Percentiles rank a stretch among this genome's conserved stretches.
Evolutionary conservation across 768 basidiomycete genomes (phyloP).

Genomic region (Trametes cinnabarina): DNA sequence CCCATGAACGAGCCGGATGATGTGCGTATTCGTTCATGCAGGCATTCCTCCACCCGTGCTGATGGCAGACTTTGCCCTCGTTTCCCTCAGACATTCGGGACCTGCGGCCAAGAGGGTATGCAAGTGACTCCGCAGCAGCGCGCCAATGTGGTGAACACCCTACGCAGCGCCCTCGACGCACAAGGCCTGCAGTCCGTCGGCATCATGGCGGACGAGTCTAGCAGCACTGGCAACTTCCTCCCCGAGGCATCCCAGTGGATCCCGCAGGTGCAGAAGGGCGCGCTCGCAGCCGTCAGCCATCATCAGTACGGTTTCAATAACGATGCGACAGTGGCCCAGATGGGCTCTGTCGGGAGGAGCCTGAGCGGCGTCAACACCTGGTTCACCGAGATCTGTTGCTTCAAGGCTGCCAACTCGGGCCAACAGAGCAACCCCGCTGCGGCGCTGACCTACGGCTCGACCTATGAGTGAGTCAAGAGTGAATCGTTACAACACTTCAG

Average conservation of each 20-base stretch:
- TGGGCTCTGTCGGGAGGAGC: conserved; percentile 15
- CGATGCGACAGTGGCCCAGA: conserved; percentile 26
- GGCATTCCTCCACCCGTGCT: conserved; percentile 16
- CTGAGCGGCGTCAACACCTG: conserved; percentile 23
- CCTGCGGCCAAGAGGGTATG: conserved; percentile 49
- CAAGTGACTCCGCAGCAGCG: conserved; percentile 41
- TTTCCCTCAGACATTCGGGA: conserved; percentile 30
- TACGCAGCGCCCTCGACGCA: conserved; percentile 20
- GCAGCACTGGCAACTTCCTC: conserved; percentile 22
- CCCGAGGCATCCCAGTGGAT: conserved; percentile 23
- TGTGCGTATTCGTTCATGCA: conserved; percentile 28
- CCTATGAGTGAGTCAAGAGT: conserved; percentile 4
- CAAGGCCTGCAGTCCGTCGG: conserved; percentile 12
- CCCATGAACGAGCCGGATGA: conserved; percentile 37
- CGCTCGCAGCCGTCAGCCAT: conserved; percentile 39
- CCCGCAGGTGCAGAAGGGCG: conserved; percentile 20
- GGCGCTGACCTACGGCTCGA: conserved; percentile 14
- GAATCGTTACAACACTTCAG: too few species aligned
- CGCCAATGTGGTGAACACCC: conserved; percentile 39
- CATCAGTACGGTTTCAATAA: conserved; percentile 48
- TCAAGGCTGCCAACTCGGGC: conserved; percentile 15
- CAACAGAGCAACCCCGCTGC: conserved; percentile 19
- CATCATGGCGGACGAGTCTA: conserved; percentile 41
- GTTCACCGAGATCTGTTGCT: conserved; percentile 30
- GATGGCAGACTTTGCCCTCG: background rate